These are phyloP conservation scores for Podospora anserina DNA, from an alignment of 495 filamentous ascomycete species.

Conservation along the genomic window DNA sequence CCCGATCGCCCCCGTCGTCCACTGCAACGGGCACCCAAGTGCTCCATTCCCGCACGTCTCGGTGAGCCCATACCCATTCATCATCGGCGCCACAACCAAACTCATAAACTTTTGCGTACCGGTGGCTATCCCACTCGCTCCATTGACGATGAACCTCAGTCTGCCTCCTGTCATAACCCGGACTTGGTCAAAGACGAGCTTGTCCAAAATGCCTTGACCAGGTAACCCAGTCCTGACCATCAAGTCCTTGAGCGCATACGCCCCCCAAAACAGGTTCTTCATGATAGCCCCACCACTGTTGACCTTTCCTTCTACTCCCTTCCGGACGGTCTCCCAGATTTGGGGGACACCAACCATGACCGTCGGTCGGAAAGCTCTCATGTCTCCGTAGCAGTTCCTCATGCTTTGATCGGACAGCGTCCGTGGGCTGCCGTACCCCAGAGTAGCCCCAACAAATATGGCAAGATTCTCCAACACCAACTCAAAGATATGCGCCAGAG, in stretches of 20 bases:
- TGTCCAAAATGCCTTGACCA: slow-evolving; percentile 68
- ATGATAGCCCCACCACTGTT: slow-evolving; percentile 39
- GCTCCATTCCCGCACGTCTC: slow-evolving; percentile 75
- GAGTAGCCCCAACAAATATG: slow-evolving; percentile 68
- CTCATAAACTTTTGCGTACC: slow-evolving; percentile 75
- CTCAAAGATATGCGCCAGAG: slow-evolving; percentile 86
- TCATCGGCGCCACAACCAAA: slow-evolving; percentile 67
- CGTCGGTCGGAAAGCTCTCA: slow-evolving; percentile 77
- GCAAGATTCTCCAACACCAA: slow-evolving; percentile 74
- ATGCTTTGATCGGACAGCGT: slow-evolving; percentile 67
- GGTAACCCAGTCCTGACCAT: slow-evolving; percentile 64
- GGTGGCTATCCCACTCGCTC: slow-evolving; percentile 78
- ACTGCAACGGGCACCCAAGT: slow-evolving; percentile 64
- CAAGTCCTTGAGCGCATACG: slow-evolving; percentile 48
- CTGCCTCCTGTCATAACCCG: slow-evolving; percentile 69
- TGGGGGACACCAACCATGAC: slow-evolving; percentile 84
- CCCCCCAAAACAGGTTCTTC: slow-evolving; percentile 43
- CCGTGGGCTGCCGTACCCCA: slow-evolving; percentile 82
- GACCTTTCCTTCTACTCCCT: slow-evolving; percentile 68
- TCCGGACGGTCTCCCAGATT: slow-evolving; percentile 72
- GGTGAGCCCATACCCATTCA: slow-evolving; percentile 85
- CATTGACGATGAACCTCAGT: slow-evolving; percentile 68
- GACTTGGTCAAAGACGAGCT: slow-evolving; percentile 74
- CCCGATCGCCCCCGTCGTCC: slow-evolving; percentile 71
- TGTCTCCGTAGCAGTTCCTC: slow-evolving; percentile 55